phyloP scores from a whole-genome alignment of 176 grass and related monocot genomes.

The Oryza longistaminata region DNA sequence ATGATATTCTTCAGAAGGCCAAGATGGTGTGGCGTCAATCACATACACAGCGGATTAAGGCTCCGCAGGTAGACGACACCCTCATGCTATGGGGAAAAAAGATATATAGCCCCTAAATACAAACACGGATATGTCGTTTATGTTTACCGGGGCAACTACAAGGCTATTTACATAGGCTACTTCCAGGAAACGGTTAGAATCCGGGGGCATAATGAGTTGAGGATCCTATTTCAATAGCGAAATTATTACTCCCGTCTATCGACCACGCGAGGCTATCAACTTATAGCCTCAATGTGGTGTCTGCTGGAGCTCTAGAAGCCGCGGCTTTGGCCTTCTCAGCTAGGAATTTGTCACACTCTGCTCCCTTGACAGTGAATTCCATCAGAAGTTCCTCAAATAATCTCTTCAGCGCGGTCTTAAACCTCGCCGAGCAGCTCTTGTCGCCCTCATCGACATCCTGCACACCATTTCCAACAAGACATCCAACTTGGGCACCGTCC shows the following conservation, averaged over 20 bases:
- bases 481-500: constrained; percentile 83
- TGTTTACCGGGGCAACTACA: constrained; percentile 19
- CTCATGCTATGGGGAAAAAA: neutral
- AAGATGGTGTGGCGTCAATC: neutral
- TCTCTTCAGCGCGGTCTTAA: constrained; percentile 61
- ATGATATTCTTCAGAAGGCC: neutral
- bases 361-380: constrained; percentile 61
- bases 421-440: constrained; percentile 66
- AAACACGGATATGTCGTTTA: neutral
- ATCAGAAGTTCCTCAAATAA: constrained; percentile 63
- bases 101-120: constrained; percentile 2
- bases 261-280: neutral
- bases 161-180: constrained; percentile 45
- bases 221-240: constrained; percentile 13
- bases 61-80: neutral
- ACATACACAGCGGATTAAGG: neutral
- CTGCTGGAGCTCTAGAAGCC: constrained; percentile 21
- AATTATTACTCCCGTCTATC: constrained; percentile 24
- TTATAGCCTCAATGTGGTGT: constrained; percentile 50
- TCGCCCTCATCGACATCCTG: constrained; percentile 83
- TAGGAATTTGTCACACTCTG: constrained; percentile 60
- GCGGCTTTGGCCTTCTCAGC: constrained; percentile 20
- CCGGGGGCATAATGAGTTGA: neutral
- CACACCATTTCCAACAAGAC: constrained; percentile 59
- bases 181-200: constrained; percentile 34